Conservation (phyloP, 768 basidiomycete genomes). For the Mycena haematopus region DNA sequence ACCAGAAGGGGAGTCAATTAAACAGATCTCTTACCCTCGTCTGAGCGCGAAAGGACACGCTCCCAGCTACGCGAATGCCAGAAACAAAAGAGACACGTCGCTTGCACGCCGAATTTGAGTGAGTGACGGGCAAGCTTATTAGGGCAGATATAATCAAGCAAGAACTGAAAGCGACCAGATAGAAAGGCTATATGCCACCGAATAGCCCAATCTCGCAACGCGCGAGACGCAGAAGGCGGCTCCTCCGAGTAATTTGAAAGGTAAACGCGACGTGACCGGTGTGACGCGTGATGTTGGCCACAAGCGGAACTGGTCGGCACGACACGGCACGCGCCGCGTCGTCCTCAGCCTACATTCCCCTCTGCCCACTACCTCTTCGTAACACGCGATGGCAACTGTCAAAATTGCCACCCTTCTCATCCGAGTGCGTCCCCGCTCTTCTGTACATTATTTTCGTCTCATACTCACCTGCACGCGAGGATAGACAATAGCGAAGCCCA, state of each 20-base stretch:
- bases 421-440: conserved; percentile 54
- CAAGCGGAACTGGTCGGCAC: no score
- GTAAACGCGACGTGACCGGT: background rate
- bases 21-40: background rate
- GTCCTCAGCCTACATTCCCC: no score
- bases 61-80: background rate
- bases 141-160: background rate
- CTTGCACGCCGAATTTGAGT: background rate
- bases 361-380: no score
- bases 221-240: background rate
- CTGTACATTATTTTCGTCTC: background rate
- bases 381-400: conserved; percentile 64
- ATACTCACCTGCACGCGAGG: background rate
- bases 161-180: background rate
- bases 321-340: no score
- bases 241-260: background rate
- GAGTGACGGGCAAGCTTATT: background rate
- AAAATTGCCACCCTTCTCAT: conserved; percentile 80
- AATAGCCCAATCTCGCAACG: conserved; percentile 1
- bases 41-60: background rate
- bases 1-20: background rate
- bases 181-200: background rate
- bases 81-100: conserved; percentile 6
- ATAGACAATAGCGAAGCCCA: conserved; percentile 87
- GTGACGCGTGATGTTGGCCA: background rate